phyloP scores from a whole-genome alignment of 2,329 filamentous ascomycete genomes.

The Lecanoromycetidae sp. region DNA sequence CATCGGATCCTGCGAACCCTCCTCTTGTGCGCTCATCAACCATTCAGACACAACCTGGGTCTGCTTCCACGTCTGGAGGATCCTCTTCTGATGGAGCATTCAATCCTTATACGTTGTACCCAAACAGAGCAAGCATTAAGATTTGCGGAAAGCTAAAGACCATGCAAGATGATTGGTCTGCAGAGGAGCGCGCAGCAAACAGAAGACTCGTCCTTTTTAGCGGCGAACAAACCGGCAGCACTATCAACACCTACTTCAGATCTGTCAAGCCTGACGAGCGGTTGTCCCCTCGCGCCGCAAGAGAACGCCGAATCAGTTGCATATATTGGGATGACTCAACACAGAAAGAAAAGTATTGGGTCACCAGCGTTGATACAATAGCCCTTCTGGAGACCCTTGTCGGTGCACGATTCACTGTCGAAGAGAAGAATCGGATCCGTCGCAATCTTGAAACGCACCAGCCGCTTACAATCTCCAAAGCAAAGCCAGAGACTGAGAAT shows the following conservation, averaged over 20 bases:
- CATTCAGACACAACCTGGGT: constrained; percentile 41
- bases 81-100: constrained; percentile 38
- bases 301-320: constrained; percentile 91
- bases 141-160: constrained; percentile 71
- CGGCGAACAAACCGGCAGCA: constrained; percentile 68
- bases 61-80: constrained; percentile 32
- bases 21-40: constrained; percentile 57
- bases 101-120: constrained; percentile 63
- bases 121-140: constrained; percentile 72
- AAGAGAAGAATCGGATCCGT: constrained; percentile 96
- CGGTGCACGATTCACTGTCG: constrained; percentile 75
- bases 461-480: constrained; percentile 85
- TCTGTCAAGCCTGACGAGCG: constrained; percentile 68
- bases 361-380: constrained; percentile 95
- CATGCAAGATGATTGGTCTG: constrained; percentile 75
- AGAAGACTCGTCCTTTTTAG: constrained; percentile 81
- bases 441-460: constrained; percentile 91
- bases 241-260: constrained; percentile 68
- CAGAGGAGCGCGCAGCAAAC: constrained; percentile 66
- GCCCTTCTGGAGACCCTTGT: constrained; percentile 86
- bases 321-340: constrained; percentile 97
- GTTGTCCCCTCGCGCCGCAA: constrained; percentile 39
- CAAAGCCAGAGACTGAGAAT: constrained; percentile 80
- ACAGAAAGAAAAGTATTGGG: constrained; percentile 77
- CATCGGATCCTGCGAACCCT: constrained; percentile 38